Evolutionary conservation across 306 rosid genomes (phyloP).

Genomic region (Lablab purpureus): DNA sequence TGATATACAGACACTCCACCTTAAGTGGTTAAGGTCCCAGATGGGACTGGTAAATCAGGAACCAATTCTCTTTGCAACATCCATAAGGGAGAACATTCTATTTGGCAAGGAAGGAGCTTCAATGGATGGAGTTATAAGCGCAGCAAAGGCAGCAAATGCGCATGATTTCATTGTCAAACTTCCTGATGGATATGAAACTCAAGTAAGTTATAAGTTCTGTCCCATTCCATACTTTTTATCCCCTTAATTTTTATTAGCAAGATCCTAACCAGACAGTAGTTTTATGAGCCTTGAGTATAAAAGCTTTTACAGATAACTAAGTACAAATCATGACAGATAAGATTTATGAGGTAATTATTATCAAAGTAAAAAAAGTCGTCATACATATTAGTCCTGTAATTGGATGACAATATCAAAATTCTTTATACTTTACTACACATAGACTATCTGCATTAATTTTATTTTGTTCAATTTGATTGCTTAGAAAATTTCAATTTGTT

Average conservation of each 20-base stretch:
- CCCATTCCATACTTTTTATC: slow-evolving; percentile 10
- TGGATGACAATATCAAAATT: neutral
- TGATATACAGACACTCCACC: slow-evolving; percentile 59
- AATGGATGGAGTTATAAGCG: slow-evolving; percentile 58
- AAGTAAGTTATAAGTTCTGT: slow-evolving; percentile 53
- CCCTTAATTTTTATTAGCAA: slow-evolving; percentile 6
- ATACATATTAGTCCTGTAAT: neutral
- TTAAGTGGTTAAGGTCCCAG: slow-evolving; percentile 79
- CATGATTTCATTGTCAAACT: slow-evolving; percentile 77
- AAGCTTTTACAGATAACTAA: neutral
- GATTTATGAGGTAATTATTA: neutral
- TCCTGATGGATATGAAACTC: slow-evolving; percentile 75
- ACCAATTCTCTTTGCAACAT: slow-evolving; percentile 82
- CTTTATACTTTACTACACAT: neutral
- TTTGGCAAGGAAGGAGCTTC: slow-evolving; percentile 83
- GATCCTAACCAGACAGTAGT: neutral
- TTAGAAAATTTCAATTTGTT: neutral
- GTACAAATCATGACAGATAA: neutral
- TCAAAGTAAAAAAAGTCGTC: neutral
- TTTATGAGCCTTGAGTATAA: too few species aligned
- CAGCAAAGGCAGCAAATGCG: slow-evolving; percentile 86
- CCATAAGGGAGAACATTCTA: slow-evolving; percentile 77
- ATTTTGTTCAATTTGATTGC: slow-evolving; percentile 17
- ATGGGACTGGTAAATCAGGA: slow-evolving; percentile 91
- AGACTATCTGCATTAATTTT: neutral